phyloP scores from a whole-genome alignment of 192 early-diverging fungal species.

The Rhizophagus clarus region DNA sequence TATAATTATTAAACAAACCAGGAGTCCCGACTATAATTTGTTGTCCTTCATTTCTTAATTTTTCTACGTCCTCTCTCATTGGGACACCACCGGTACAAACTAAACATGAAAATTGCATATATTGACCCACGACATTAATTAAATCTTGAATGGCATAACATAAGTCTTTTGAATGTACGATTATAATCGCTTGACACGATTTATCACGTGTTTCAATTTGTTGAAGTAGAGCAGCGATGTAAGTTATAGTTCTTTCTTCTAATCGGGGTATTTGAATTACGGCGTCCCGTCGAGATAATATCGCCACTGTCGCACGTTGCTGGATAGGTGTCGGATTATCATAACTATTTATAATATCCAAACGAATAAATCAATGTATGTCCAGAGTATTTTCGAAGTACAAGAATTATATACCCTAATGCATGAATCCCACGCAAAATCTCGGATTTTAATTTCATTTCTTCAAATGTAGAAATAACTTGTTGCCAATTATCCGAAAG shows the following conservation, averaged over 20 bases:
- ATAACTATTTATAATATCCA: not conserved
- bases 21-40: conserved; percentile 28
- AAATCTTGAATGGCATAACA: conserved; percentile 18
- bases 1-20: not conserved
- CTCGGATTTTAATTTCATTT: conserved; percentile 22
- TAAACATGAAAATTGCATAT: not conserved
- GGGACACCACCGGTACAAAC: conserved; percentile 14
- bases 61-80: conserved; percentile 5
- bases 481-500: conserved; percentile 22
- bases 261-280: conserved; percentile 24
- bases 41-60: not conserved
- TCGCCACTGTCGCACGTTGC: conserved; percentile 8
- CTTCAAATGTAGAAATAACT: conserved; percentile 13
- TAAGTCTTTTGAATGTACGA: conserved; percentile 22
- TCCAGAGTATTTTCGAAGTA: not conserved
- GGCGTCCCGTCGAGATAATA: conserved; percentile 3
- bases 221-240: conserved; percentile 21
- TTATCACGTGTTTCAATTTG: conserved; percentile 5
- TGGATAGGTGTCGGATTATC: conserved; percentile 19
- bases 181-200: conserved; percentile 21
- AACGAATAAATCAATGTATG: not conserved
- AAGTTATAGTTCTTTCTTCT: conserved; percentile 17
- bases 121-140: not conserved
- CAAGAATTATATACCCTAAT: conserved; percentile 2
- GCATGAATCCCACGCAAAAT: conserved; percentile 16